phyloP scores from a whole-genome alignment of 495 filamentous ascomycete species.

The Neohortaea acidophila region DNA sequence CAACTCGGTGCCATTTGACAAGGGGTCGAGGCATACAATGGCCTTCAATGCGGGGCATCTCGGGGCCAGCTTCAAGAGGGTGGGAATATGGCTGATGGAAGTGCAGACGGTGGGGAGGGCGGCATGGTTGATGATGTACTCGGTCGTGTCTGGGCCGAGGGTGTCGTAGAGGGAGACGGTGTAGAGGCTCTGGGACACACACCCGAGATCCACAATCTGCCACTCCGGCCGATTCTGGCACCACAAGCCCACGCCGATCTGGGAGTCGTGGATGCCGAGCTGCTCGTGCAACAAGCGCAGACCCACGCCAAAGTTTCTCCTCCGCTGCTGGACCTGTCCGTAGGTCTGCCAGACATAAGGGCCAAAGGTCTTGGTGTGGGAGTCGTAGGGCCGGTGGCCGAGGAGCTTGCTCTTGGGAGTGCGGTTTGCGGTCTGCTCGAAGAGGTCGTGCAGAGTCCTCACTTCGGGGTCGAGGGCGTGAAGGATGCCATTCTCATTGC shows the following conservation, averaged over 20 bases:
- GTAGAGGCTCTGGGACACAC: conserved; percentile 75
- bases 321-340: conserved; percentile 58
- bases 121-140: conserved; percentile 91
- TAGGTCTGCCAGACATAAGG: conserved; percentile 76
- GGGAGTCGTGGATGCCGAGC: conserved; percentile 44
- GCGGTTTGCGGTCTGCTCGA: conserved; percentile 50
- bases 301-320: conserved; percentile 74
- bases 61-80: conserved; percentile 69
- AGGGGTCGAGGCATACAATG: conserved; percentile 77
- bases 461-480: conserved; percentile 61
- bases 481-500: conserved; percentile 49
- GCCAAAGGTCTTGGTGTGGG: conserved; percentile 58
- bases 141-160: conserved; percentile 71
- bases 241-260: conserved; percentile 86
- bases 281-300: conserved; percentile 67
- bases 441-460: conserved; percentile 63
- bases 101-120: conserved; percentile 60
- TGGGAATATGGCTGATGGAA: conserved; percentile 70
- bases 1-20: conserved; percentile 58
- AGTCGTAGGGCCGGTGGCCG: conserved; percentile 68
- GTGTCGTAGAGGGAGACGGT: conserved; percentile 96
- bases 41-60: conserved; percentile 66
- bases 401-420: conserved; percentile 51
- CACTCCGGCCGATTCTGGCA: conserved; percentile 93
- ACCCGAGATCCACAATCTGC: conserved; percentile 89